Percentiles rank a stretch among this genome's conserved stretches.
phyloP scores from a whole-genome alignment of 2,329 filamentous ascomycete species.

The Huntiella savannae region DNA sequence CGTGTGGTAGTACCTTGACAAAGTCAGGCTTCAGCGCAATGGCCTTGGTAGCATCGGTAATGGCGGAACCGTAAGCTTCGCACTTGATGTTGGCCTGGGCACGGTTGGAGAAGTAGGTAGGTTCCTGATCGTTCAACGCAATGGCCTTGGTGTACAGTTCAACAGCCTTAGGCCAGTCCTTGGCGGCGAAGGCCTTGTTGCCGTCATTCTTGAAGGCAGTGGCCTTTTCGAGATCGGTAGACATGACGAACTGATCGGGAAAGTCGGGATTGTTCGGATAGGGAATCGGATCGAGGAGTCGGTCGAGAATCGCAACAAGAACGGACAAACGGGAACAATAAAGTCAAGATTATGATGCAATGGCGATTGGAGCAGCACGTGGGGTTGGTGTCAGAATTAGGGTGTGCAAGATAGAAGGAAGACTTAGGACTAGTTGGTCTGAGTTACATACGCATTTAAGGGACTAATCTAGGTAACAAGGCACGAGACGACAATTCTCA shows the following conservation, averaged over 20 bases:
- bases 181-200: slow-evolving; percentile 76
- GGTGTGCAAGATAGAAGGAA: no score
- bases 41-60: slow-evolving; percentile 76
- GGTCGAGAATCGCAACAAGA: no score
- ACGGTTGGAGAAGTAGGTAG: slow-evolving; percentile 83
- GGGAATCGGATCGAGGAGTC: no score
- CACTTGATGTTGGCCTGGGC: slow-evolving; percentile 90
- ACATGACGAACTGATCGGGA: slow-evolving; percentile 18
- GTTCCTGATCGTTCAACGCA: slow-evolving; percentile 60
- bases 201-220: slow-evolving; percentile 78
- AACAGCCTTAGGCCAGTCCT: slow-evolving; percentile 71
- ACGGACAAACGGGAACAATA: background rate
- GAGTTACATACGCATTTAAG: no score
- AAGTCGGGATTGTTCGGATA: background rate
- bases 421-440: no score
- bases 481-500: no score
- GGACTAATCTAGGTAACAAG: no score
- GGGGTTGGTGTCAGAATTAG: no score
- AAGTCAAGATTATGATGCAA: background rate
- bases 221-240: slow-evolving; percentile 42
- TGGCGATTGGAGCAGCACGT: background rate
- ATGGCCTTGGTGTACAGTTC: slow-evolving; percentile 80
- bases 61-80: slow-evolving; percentile 84
- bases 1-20: slow-evolving; percentile 47
- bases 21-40: slow-evolving; percentile 76